These are phyloP conservation scores for Candida sonorensis DNA, from an alignment of 805 yeast species.

Conservation along the genomic window DNA sequence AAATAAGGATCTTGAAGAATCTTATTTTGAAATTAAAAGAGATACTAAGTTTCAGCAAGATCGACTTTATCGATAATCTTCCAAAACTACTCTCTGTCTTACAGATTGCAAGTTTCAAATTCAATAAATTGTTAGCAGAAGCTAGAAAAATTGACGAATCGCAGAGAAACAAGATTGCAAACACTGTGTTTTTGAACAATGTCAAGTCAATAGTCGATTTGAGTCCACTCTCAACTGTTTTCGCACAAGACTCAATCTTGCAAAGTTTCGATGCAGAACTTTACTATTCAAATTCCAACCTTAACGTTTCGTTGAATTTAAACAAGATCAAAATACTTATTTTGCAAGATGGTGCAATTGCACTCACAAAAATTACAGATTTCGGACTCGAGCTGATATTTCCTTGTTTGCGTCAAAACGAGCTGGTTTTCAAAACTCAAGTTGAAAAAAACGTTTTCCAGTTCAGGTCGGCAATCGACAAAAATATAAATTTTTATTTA, in stretches of 20 bases:
- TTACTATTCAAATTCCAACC: conserved; percentile 20
- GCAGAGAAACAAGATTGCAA: conserved; percentile 14
- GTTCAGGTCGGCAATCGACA: conserved; percentile 13
- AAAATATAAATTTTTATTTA: conserved; percentile 11
- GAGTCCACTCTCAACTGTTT: conserved; percentile 14
- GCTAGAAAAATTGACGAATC: conserved; percentile 19
- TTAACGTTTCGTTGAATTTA: conserved; percentile 17
- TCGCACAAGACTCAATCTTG: conserved; percentile 6
- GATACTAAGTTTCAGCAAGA: conserved; percentile 10
- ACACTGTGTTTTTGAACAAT: conserved; percentile 11
- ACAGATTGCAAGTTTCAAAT: conserved; percentile 16
- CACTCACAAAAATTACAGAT: conserved; percentile 25
- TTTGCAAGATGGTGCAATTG: conserved; percentile 13
- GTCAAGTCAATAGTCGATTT: conserved; percentile 20
- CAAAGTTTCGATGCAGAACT: conserved; percentile 13
- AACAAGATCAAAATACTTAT: conserved; percentile 14
- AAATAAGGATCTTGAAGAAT: conserved; percentile 21
- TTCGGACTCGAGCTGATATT: conserved; percentile 26
- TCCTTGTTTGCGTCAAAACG: conserved; percentile 26
- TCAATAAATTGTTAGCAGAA: conserved; percentile 9
- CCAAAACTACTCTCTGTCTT: conserved; percentile 19
- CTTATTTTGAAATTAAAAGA: conserved; percentile 17
- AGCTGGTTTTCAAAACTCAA: conserved; percentile 17
- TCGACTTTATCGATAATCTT: too few relatives aligned
- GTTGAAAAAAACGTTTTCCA: conserved; percentile 11